Conservation (phyloP, 225 moss, liverwort and hornwort genomes). For the Climacium dendroides region DNA sequence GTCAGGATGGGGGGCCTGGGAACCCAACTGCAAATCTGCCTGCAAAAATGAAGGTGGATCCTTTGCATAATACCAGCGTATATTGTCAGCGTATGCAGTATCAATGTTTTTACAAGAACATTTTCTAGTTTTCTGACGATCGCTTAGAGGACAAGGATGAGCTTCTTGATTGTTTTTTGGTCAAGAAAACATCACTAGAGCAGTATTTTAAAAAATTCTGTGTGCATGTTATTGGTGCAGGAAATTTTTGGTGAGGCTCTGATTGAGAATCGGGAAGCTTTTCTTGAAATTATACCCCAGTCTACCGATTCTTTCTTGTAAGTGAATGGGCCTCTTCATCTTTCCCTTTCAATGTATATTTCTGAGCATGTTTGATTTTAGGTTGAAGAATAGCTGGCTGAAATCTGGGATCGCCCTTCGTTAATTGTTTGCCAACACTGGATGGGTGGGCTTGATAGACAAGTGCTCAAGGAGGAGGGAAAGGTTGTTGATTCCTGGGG, state of each 20-base stretch:
- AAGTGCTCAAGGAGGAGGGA: constrained; percentile 49
- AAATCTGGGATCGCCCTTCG: not conserved
- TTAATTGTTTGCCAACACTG: not conserved
- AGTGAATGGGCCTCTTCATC: not conserved
- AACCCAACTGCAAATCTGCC: constrained; percentile 28
- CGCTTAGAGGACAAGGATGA: not conserved
- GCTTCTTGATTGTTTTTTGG: not conserved
- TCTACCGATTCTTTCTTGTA: constrained; percentile 69
- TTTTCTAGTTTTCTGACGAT: not conserved
- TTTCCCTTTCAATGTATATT: not conserved
- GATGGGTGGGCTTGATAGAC: constrained; percentile 31
- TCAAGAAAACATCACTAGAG: not conserved
- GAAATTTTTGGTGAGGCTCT: constrained; percentile 71
- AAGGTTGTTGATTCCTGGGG: constrained; percentile 43
- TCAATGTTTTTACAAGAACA: not conserved
- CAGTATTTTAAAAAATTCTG: not conserved
- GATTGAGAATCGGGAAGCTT: constrained; percentile 63
- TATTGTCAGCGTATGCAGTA: not conserved
- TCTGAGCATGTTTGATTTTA: not conserved
- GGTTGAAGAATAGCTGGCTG: not conserved
- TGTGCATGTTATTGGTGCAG: constrained; percentile 16
- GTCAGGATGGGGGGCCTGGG: constrained; percentile 36
- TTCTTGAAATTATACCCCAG: constrained; percentile 31
- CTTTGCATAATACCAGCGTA: not conserved
- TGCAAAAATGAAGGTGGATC: constrained; percentile 40